Base-by-base conservation (phyloP, 2,329 filamentous ascomycete genomes). In the Ascochyta fabae region DNA sequence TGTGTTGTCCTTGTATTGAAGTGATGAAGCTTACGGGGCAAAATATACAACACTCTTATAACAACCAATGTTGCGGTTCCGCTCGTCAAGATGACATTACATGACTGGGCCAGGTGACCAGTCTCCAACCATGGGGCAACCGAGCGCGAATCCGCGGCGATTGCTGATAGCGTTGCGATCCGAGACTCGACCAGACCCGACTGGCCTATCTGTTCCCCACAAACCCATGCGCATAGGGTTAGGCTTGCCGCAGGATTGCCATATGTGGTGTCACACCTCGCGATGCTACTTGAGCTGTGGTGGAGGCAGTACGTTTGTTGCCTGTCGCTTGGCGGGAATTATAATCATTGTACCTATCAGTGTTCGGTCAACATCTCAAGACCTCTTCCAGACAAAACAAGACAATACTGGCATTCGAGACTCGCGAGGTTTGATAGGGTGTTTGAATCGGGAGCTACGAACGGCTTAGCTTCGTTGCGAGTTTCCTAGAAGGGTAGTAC, bases 401-500 rank as follows among this genome's bases (percentile, higher is more conserved):
- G 35, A 35, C 8, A n/a, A 6, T 8, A 47, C 16, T 12, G 7
- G 24, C 9, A 27, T 15, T 15, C 22, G 29, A 49, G 47, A 50
- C 9, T 35, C 15, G 31, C 31, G 12, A 35, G 22, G 24, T 29
- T n/a, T 29, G 39, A 24, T 36, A 35, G 31, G 4, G 27, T 4
- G 3, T 29, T 29, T 42, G 40, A n/a, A 19, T 9, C 19, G 26
- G 6, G n/a, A 16, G 16, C 27, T 23, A 19, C 10, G 22, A 34
- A 44, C 9, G 4, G 47, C 12, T 6, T 50, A 31, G 39, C 24
- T 22, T 50, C 48, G 48, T 31, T 23, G 39, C 48, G 31, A 50
- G 13, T 29, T 50, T 43, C 48, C 48, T n/a, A 31, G n/a, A 22
- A 29, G 3, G 39, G 48, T 8, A 43, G 24, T 38, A 7, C 31